phyloP scores from a whole-genome alignment of 2,329 filamentous ascomycete genomes.

The Samsoniella hepiali region DNA sequence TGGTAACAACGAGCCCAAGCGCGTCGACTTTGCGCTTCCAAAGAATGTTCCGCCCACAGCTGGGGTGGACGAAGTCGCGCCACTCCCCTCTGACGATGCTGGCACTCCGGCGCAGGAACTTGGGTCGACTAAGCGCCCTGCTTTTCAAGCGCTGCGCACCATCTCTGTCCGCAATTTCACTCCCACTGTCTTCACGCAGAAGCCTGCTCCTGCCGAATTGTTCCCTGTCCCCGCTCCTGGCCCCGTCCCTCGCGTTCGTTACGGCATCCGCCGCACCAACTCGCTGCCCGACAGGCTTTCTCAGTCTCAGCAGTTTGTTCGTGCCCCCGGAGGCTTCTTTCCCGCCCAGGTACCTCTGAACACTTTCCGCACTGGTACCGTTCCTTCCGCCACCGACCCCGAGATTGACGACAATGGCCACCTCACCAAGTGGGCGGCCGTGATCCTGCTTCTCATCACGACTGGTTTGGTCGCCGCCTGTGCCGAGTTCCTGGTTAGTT shows the following conservation, averaged over 20 bases:
- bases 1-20: slow-evolving; percentile 44
- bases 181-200: slow-evolving; percentile 64
- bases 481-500: slow-evolving; percentile 67
- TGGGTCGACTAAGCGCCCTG: slow-evolving; percentile 31
- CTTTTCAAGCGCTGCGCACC: slow-evolving; percentile 54
- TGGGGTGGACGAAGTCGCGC: background rate
- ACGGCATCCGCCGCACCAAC: slow-evolving; percentile 68
- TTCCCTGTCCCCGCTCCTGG: slow-evolving; percentile 33
- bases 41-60: background rate
- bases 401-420: slow-evolving; percentile 42
- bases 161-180: slow-evolving; percentile 67
- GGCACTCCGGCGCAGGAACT: slow-evolving; percentile 1
- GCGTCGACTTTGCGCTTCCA: slow-evolving; percentile 56
- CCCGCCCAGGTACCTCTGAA: slow-evolving; percentile 44
- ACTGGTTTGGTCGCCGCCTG: slow-evolving; percentile 66
- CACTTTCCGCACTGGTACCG: slow-evolving; percentile 32
- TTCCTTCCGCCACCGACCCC: slow-evolving; percentile 27
- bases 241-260: slow-evolving; percentile 54
- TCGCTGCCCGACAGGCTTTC: slow-evolving; percentile 70
- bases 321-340: slow-evolving; percentile 49
- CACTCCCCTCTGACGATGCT: background rate
- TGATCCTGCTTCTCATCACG: slow-evolving; percentile 60
- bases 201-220: slow-evolving; percentile 29
- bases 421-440: slow-evolving; percentile 53
- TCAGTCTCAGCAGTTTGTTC: slow-evolving; percentile 34